These are phyloP conservation scores for Curvularia verruculosa DNA, from an alignment of 2,329 filamentous ascomycete genomes.

Conservation along the genomic window DNA sequence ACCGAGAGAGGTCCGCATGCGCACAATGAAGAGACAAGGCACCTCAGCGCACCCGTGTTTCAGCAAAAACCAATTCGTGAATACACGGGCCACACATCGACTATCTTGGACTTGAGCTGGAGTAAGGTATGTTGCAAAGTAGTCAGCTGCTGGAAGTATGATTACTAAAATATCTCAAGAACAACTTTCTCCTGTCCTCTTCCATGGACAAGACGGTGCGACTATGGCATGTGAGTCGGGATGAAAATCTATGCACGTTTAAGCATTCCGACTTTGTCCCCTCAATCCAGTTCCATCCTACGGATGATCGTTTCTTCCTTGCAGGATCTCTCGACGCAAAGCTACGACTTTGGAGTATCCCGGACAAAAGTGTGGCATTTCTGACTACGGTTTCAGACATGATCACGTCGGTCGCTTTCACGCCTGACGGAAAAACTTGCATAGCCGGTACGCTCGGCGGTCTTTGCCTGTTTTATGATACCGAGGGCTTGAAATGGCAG, in stretches of 20 bases:
- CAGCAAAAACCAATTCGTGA: conserved; percentile 76
- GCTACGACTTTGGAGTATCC: conserved; percentile 92
- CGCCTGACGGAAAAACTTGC: conserved; percentile 85
- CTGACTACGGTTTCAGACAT: conserved; percentile 79
- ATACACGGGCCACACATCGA: conserved; percentile 81
- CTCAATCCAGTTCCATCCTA: conserved; percentile 91
- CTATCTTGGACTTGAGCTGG: conserved; percentile 92
- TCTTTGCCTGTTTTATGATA: conserved; percentile 88
- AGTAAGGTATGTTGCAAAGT: conserved; percentile 70
- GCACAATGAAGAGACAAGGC: conserved; percentile 60
- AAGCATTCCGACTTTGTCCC: conserved; percentile 95
- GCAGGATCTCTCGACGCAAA: conserved; percentile 90
- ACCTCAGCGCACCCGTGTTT: conserved; percentile 89
- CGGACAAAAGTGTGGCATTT: conserved; percentile 91
- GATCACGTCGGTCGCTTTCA: conserved; percentile 92
- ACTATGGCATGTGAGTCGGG: conserved; percentile 86
- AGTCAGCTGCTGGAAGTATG: background rate
- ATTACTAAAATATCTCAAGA: conserved; percentile 53
- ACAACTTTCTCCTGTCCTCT: conserved; percentile 93
- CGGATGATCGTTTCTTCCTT: conserved; percentile 94
- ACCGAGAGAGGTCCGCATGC: conserved; percentile 63
- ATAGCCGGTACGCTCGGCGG: conserved; percentile 89
- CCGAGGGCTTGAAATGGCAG: conserved; percentile 82
- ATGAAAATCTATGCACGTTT: conserved; percentile 90
- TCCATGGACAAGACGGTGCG: conserved; percentile 98